These are phyloP conservation scores for Crithidia bombi DNA, from an alignment of 208 protist species.

Conservation along the genomic window DNA sequence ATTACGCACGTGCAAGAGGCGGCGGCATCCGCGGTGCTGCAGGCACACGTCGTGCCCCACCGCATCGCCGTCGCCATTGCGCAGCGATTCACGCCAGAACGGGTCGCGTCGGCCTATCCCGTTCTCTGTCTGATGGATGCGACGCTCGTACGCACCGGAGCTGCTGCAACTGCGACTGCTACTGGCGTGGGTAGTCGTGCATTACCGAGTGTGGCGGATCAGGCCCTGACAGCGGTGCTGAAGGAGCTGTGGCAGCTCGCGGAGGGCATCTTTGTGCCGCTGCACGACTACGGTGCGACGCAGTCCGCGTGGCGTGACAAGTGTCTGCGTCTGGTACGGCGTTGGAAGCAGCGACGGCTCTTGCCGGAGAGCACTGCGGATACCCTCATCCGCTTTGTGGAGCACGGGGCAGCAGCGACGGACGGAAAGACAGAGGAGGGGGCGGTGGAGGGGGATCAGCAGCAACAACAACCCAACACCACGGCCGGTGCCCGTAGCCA, in stretches of 20 bases:
- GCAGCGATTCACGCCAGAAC: slow-evolving; percentile 60
- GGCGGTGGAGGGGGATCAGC: neutral
- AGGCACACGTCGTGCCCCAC: slow-evolving; percentile 39
- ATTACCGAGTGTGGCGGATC: slow-evolving; percentile 21
- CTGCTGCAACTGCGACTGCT: slow-evolving; percentile 4
- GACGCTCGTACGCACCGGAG: slow-evolving; percentile 35
- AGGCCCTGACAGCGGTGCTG: slow-evolving; percentile 43
- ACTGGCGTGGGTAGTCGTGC: no score
- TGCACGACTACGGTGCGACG: slow-evolving; percentile 29
- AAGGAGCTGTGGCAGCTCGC: slow-evolving; percentile 60
- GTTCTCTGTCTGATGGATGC: slow-evolving; percentile 79
- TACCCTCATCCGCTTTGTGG: slow-evolving; percentile 40
- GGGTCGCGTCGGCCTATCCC: slow-evolving; percentile 57
- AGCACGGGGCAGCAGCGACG: slow-evolving; percentile 2
- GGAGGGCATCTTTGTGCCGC: slow-evolving; percentile 30
- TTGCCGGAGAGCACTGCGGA: slow-evolving; percentile 33
- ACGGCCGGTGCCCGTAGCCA: no score
- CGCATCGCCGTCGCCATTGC: slow-evolving; percentile 67
- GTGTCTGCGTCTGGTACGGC: slow-evolving; percentile 51
- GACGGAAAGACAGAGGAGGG: neutral
- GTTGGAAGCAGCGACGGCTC: slow-evolving; percentile 58
- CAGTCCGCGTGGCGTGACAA: slow-evolving; percentile 57
- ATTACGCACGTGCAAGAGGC: slow-evolving; percentile 46
- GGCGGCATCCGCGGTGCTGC: slow-evolving; percentile 34
- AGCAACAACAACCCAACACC: neutral